These are phyloP conservation scores for Bidens hawaiensis DNA, from an alignment of 140 eudicot genomes.

Conservation along the genomic window DNA sequence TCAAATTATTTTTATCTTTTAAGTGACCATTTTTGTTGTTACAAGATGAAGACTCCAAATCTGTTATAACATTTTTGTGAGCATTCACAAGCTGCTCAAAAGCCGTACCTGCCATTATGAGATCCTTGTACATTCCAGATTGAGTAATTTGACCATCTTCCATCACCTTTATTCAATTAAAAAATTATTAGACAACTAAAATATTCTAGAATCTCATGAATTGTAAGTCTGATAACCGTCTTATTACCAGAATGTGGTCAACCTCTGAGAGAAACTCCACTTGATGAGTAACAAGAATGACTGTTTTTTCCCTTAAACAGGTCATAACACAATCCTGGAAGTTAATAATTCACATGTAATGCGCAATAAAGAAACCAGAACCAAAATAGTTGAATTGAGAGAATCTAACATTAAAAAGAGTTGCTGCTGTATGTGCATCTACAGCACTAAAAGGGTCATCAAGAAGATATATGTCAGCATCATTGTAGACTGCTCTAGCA, in stretches of 20 bases:
- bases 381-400: not conserved
- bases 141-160: constrained; percentile 59
- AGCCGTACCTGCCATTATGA: constrained; percentile 57
- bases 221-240: not conserved
- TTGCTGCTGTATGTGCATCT: constrained; percentile 83
- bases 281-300: constrained; percentile 71
- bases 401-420: constrained; percentile 54
- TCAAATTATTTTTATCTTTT: too few relatives aligned
- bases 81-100: constrained; percentile 77
- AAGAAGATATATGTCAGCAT: constrained; percentile 79
- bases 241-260: constrained; percentile 62
- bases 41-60: constrained; percentile 31
- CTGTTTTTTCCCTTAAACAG: constrained; percentile 55
- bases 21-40: not conserved
- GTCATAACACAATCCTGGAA: constrained; percentile 72
- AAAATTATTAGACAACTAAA: not conserved
- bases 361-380: not conserved
- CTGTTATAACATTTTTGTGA: constrained; percentile 49
- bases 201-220: not conserved
- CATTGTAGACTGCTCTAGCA: constrained; percentile 74
- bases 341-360: not conserved
- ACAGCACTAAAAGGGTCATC: constrained; percentile 94
- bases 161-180: constrained; percentile 44
- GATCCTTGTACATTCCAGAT: constrained; percentile 62
- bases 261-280: constrained; percentile 69